Percentiles rank a stretch among this genome's conserved stretches.
These are phyloP conservation scores for Gentiana macrophylla DNA, from an alignment of 257 asterid species.

Conservation along the genomic window DNA sequence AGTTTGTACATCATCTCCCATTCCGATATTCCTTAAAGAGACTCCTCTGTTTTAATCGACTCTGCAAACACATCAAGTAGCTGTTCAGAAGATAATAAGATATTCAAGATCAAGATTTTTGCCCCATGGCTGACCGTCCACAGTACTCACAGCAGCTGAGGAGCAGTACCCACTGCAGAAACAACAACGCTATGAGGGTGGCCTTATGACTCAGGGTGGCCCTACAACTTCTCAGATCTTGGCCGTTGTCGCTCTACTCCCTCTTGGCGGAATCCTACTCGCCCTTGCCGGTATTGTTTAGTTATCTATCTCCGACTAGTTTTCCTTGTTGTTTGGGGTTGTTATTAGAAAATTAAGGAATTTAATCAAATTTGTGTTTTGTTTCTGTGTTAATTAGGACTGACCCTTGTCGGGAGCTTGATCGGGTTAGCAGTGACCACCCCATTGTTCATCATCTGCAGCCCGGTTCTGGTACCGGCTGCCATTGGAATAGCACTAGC, in stretches of 20 bases:
- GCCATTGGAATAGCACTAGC: conserved; percentile 11
- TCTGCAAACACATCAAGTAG: too few species aligned
- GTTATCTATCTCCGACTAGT: too few species aligned
- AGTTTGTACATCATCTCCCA: neutral
- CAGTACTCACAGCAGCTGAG: conserved; percentile 47
- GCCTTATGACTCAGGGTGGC: conserved; percentile 30
- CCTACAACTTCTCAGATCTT: conserved; percentile 49
- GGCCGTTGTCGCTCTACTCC: conserved; percentile 57
- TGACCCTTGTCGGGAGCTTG: conserved; percentile 3
- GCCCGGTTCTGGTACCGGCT: conserved; percentile 42
- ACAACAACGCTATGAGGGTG: conserved; percentile 21
- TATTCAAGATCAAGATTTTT: too few species aligned
- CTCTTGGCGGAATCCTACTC: conserved; percentile 52
- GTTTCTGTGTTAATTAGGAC: neutral
- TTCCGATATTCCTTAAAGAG: too few species aligned
- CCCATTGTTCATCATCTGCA: conserved; percentile 15
- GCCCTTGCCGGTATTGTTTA: conserved; percentile 33
- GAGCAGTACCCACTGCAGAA: neutral
- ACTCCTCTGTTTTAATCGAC: neutral
- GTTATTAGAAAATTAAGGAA: neutral
- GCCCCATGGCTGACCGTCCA: conserved; percentile 18
- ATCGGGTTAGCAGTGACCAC: conserved; percentile 8
- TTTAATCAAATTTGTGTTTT: neutral
- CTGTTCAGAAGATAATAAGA: too few species aligned
- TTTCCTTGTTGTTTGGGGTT: neutral